Evolutionary conservation across 2,329 filamentous ascomycete genomes (phyloP).

Genomic region (Diaporthe ilicicola): DNA sequence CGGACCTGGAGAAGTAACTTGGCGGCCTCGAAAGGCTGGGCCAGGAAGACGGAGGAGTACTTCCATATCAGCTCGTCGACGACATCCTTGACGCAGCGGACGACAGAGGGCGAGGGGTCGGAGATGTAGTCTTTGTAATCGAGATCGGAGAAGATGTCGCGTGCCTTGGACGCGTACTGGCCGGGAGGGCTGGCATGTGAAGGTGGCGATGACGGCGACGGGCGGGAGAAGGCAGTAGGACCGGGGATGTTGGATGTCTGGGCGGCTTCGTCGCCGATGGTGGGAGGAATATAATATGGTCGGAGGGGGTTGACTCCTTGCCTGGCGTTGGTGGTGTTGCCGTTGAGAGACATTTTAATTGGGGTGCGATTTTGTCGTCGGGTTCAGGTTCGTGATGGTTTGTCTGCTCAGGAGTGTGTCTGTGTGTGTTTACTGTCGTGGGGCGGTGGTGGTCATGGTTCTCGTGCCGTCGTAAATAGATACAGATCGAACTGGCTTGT

Average conservation of each 20-base stretch:
- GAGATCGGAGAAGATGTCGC: constrained; percentile 87
- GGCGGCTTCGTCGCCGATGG: constrained; percentile 58
- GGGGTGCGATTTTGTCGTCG: constrained; percentile 39
- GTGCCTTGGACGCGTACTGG: constrained; percentile 70
- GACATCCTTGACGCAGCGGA: constrained; percentile 78
- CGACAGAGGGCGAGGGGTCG: constrained; percentile 77
- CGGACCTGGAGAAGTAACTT: constrained; percentile 90
- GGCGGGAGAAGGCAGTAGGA: constrained; percentile 52
- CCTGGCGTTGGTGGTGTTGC: constrained; percentile 43
- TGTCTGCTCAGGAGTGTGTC: neutral
- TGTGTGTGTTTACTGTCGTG: neutral
- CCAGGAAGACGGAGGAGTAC: constrained; percentile 87
- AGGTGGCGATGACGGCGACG: neutral
- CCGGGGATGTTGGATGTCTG: constrained; percentile 47
- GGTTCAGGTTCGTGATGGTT: neutral
- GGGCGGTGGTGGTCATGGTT: neutral
- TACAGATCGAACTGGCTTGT: too few relatives aligned
- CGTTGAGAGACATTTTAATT: constrained; percentile 48
- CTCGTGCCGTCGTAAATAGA: too few relatives aligned
- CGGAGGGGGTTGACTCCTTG: constrained; percentile 70
- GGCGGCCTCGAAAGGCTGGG: constrained; percentile 96
- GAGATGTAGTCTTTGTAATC: constrained; percentile 90
- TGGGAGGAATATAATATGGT: constrained; percentile 73
- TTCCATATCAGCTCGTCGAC: constrained; percentile 90
- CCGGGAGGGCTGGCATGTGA: constrained; percentile 52